Base-by-base conservation (phyloP, 495 filamentous ascomycete species). In the Penicillium manginii region DNA sequence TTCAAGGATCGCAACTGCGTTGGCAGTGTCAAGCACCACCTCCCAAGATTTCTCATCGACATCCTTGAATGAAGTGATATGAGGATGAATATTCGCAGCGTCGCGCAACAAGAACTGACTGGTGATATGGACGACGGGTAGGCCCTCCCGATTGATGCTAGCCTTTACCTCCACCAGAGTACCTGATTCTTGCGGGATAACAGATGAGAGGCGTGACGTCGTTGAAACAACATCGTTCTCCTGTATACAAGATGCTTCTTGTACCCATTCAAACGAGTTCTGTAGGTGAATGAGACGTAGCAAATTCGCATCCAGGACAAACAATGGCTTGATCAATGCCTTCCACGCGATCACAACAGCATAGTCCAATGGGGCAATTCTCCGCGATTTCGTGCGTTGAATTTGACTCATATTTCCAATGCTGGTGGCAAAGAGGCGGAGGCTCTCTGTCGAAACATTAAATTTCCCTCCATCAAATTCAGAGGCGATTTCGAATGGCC, bases 291-390 rank as follows among this genome's bases (percentile, higher is more conserved):
- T 92, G 40, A 98, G 85, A 75, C 91, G 93, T 42, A 98, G 82
- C 37, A 98, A 81, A 71, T 98, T 94, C 40, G 93, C 94, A 62
- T 98, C 93, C 59, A 98, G 96, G 58, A 84, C 89, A 55, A 98
- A 97, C 70, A 98, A 97, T 0, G 94, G 93, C 80, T 96, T 97
- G 21, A 90, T 97, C 71, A 98, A 97, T 37, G 94, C 94, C 74
- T 98, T 96, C 94, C 94, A 98, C 58, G 93, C 94, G n/a, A 96
- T 91, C 21, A 98, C 94, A 59, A 98, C 97, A 55, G 94, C 94
- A 62, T 97, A 98, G 72, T 98, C 94, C 94, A 98, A 98, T 39
- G 96, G 94, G 18, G 94, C n/a, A n/a, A n/a, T n/a, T n/a, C n/a
- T n/a, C n/a, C n/a, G n/a, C n/a, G n/a, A n/a, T n/a, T n/a, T n/a